Evolutionary conservation across 2,329 filamentous ascomycete species (phyloP).

Genomic region (Aspergillus pseudoglaucus): DNA sequence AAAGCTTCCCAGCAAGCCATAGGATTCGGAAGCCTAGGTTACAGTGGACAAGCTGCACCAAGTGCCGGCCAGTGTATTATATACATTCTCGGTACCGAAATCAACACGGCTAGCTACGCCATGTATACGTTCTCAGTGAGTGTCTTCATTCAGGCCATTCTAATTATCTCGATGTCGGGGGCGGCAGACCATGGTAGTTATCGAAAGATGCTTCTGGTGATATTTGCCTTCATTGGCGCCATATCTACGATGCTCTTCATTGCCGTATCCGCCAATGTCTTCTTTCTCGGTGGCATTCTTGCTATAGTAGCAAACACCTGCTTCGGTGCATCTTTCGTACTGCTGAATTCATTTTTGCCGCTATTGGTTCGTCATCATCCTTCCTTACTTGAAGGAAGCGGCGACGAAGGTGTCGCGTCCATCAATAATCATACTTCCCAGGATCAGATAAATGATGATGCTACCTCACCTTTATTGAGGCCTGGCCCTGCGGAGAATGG

Average conservation of each 20-base stretch:
- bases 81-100: slow-evolving; percentile 70
- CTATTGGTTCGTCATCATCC: slow-evolving; percentile 84
- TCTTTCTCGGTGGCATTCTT: slow-evolving; percentile 72
- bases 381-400: slow-evolving; percentile 32
- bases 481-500: slow-evolving; percentile 1
- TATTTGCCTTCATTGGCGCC: slow-evolving; percentile 78
- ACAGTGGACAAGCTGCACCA: slow-evolving; percentile 14
- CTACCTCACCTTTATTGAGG: slow-evolving; percentile 22
- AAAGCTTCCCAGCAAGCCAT: slow-evolving; percentile 33
- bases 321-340: slow-evolving; percentile 89
- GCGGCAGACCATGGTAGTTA: slow-evolving; percentile 91
- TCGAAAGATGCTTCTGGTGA: slow-evolving; percentile 77
- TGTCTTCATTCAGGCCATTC: slow-evolving; percentile 77
- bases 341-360: slow-evolving; percentile 91
- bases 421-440: slow-evolving; percentile 7
- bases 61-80: slow-evolving; percentile 68
- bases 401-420: slow-evolving; percentile 3
- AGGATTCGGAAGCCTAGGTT: slow-evolving; percentile 6
- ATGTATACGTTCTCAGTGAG: slow-evolving; percentile 98
- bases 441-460: slow-evolving; percentile 6
- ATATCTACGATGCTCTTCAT: slow-evolving; percentile 84
- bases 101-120: slow-evolving; percentile 94
- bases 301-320: slow-evolving; percentile 90
- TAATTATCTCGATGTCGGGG: slow-evolving; percentile 94
- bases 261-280: slow-evolving; percentile 65